Evolutionary conservation across 106 monocot genomes (phyloP).

Genomic region (Alisma plantagoaquatica): DNA sequence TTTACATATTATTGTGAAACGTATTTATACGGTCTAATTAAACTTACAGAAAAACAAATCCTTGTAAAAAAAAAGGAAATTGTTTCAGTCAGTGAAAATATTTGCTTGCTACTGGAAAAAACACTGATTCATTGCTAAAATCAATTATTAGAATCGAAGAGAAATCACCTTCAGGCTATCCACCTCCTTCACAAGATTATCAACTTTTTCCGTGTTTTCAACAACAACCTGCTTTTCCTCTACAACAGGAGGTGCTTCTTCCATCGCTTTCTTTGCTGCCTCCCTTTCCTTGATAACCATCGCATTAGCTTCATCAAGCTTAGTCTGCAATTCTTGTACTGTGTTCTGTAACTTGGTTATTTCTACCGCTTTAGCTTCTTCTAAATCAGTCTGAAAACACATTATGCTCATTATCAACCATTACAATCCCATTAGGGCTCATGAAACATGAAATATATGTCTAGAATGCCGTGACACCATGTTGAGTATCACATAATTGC

Average conservation of each 20-base stretch:
- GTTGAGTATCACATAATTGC: no score
- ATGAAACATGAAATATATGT: no score
- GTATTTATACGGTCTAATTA: background rate
- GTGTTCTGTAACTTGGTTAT: slow-evolving; percentile 17
- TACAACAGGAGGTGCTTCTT: slow-evolving; percentile 20
- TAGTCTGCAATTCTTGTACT: slow-evolving; percentile 14
- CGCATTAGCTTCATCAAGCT: slow-evolving; percentile 16
- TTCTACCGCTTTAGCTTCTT: slow-evolving; percentile 25
- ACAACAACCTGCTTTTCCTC: slow-evolving; percentile 21
- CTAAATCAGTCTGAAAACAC: slow-evolving; percentile 18
- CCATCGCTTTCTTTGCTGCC: slow-evolving; percentile 13
- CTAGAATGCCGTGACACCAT: no score
- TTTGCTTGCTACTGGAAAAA: no score
- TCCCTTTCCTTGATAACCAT: slow-evolving; percentile 16
- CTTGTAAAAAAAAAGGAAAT: slow-evolving; percentile 1
- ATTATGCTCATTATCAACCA: no score
- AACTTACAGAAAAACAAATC: background rate
- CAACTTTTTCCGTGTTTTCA: slow-evolving; percentile 17
- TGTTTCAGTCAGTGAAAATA: no score
- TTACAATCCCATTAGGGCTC: no score
- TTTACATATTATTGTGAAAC: background rate
- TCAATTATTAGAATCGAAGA: no score
- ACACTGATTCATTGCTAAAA: no score
- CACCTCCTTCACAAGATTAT: slow-evolving; percentile 6
- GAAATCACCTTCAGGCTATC: slow-evolving; percentile 21